Percentiles rank a stretch among this genome's conserved stretches.
Evolutionary conservation across 805 yeast genomes (phyloP).

Genomic region (Myxozyma melibiosi): DNA sequence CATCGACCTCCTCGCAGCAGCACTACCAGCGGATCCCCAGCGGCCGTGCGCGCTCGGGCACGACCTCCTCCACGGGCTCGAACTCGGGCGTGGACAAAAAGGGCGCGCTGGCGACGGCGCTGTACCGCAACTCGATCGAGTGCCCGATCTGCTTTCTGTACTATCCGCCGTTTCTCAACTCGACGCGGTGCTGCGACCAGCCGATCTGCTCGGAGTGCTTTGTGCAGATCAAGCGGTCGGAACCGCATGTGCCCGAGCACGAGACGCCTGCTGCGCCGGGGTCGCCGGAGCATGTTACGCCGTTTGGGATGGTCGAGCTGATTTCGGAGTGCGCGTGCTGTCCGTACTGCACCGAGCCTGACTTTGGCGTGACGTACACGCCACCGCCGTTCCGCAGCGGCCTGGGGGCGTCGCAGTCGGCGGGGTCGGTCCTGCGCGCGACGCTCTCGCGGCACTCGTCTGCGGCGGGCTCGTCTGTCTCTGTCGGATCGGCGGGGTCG

Average conservation of each 20-base stretch:
- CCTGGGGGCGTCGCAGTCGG: conserved; percentile 23
- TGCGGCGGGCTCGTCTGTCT: conserved; percentile 24
- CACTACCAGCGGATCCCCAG: background rate
- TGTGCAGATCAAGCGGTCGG: conserved; percentile 88
- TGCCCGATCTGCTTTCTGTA: conserved; percentile 94
- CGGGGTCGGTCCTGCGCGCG: conserved; percentile 26
- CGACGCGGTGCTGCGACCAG: conserved; percentile 86
- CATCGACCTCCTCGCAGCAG: background rate
- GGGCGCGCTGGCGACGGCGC: conserved; percentile 46
- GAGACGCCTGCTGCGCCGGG: background rate
- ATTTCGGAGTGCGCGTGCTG: conserved; percentile 88
- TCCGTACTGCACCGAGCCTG: conserved; percentile 88
- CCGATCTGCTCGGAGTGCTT: conserved; percentile 96
- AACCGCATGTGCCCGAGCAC: conserved; percentile 83
- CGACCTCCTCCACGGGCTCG: conserved; percentile 17
- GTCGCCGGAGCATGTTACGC: background rate
- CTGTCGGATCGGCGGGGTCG: conserved; percentile 5
- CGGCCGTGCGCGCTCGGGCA: conserved; percentile 26
- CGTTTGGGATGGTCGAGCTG: conserved; percentile 45
- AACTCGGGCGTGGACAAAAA: conserved; percentile 10
- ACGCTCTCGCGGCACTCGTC: conserved; percentile 25
- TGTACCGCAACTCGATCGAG: conserved; percentile 73
- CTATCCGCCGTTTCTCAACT: conserved; percentile 76
- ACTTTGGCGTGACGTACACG: conserved; percentile 82
- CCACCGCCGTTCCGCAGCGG: conserved; percentile 62